phyloP scores from a whole-genome alignment of 78 protist genomes.

The Pigoraptor vietnamica region DNA sequence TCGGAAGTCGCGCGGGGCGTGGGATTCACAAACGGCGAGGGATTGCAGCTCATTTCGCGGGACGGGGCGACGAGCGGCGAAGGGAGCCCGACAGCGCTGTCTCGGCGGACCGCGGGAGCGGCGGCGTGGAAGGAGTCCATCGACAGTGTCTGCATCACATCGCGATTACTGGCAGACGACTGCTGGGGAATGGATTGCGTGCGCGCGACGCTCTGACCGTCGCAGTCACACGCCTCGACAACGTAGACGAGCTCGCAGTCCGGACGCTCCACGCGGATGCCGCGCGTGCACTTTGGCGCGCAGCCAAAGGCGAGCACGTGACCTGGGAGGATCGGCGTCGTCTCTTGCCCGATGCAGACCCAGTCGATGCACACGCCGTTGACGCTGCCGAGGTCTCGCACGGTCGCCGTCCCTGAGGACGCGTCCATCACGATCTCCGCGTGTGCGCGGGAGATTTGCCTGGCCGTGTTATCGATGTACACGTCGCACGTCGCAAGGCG shows the following conservation, averaged over 20 bases:
- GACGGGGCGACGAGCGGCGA: no score
- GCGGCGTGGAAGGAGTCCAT: no score
- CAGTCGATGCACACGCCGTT: not conserved
- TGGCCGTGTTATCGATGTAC: not conserved
- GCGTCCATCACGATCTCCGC: not conserved
- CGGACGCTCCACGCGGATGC: not conserved
- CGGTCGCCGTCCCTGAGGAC: not conserved
- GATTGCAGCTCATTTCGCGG: no score
- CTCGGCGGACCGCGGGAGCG: no score
- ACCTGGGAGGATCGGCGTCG: not conserved
- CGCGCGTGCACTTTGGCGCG: not conserved
- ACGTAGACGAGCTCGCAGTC: not conserved
- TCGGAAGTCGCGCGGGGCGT: no score
- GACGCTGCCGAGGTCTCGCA: not conserved
- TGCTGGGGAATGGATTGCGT: not conserved
- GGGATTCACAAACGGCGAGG: no score
- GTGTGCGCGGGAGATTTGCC: not conserved
- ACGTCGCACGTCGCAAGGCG: not conserved
- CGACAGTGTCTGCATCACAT: not conserved
- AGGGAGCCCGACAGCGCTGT: no score
- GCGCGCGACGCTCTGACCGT: not conserved
- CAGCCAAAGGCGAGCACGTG: not conserved
- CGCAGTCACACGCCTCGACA: not conserved
- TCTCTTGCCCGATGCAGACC: not conserved
- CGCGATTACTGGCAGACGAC: not conserved